phyloP scores from a whole-genome alignment of 1,139 yeast species.

The Candida mesenterica region DNA sequence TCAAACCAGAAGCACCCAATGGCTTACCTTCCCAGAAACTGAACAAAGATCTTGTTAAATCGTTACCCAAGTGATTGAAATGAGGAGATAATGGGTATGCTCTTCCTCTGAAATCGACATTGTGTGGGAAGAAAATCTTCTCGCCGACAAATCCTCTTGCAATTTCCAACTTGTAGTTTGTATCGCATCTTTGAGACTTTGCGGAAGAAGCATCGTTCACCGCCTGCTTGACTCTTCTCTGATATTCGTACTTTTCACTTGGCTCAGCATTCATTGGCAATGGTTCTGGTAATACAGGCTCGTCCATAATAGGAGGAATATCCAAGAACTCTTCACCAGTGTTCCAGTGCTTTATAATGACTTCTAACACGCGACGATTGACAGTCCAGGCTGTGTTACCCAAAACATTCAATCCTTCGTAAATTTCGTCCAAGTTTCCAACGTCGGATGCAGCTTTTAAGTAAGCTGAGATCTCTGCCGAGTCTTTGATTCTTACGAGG shows the following conservation, averaged over 20 bases:
- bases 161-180: constrained; percentile 89
- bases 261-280: constrained; percentile 76
- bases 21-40: constrained; percentile 85
- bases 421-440: constrained; percentile 62
- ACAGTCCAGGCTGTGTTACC: constrained; percentile 95
- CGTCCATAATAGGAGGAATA: constrained; percentile 63
- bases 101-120: constrained; percentile 91
- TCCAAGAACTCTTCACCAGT: constrained; percentile 75
- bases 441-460: constrained; percentile 78
- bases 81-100: constrained; percentile 91
- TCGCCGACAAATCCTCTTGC: constrained; percentile 92
- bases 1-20: constrained; percentile 71
- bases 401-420: constrained; percentile 80
- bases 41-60: constrained; percentile 80
- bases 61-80: constrained; percentile 83
- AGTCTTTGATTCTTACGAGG: constrained; percentile 75
- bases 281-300: constrained; percentile 59
- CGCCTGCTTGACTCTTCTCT: constrained; percentile 53
- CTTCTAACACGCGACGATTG: constrained; percentile 65
- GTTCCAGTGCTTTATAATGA: constrained; percentile 83
- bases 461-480: constrained; percentile 89
- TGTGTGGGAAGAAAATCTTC: constrained; percentile 89
- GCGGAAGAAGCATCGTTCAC: constrained; percentile 62
- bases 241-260: constrained; percentile 63
- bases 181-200: constrained; percentile 89